phyloP scores from a whole-genome alignment of 306 rosid species.

The Fragaria ananassa region DNA sequence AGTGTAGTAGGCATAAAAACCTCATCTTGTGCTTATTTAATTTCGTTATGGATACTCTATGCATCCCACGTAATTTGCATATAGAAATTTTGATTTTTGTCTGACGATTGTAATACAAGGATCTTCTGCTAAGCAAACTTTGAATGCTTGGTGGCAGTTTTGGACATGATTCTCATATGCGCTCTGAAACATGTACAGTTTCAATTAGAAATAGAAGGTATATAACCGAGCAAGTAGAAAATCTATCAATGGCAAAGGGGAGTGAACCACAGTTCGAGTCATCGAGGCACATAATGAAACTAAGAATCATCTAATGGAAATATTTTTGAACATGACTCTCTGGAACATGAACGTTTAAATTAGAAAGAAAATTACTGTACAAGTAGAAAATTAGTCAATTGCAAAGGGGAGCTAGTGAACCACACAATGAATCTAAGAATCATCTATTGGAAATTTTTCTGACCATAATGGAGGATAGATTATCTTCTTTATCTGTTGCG shows the following conservation, averaged over 20 bases:
- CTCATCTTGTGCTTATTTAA: too few relatives aligned
- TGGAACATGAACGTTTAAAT: too few relatives aligned
- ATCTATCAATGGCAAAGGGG: background rate
- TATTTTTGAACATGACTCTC: background rate
- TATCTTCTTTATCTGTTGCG: too few relatives aligned
- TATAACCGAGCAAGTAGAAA: background rate
- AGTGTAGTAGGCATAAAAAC: too few relatives aligned
- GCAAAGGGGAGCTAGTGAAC: background rate
- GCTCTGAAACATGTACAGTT: background rate
- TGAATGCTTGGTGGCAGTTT: too few relatives aligned
- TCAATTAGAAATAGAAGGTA: background rate
- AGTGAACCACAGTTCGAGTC: background rate
- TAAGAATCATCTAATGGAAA: background rate
- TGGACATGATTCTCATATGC: too few relatives aligned
- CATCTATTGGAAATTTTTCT: background rate
- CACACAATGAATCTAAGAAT: background rate
- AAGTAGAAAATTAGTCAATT: background rate
- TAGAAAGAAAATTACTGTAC: too few relatives aligned
- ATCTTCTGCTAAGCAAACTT: too few relatives aligned
- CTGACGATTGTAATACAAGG: too few relatives aligned
- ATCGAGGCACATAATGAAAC: background rate
- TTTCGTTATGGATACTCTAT: too few relatives aligned
- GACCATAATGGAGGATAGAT: background rate
- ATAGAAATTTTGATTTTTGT: too few relatives aligned
- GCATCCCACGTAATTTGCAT: too few relatives aligned